phyloP scores from a whole-genome alignment of 208 protist genomes.

The Trichomonas vaginalis region DNA sequence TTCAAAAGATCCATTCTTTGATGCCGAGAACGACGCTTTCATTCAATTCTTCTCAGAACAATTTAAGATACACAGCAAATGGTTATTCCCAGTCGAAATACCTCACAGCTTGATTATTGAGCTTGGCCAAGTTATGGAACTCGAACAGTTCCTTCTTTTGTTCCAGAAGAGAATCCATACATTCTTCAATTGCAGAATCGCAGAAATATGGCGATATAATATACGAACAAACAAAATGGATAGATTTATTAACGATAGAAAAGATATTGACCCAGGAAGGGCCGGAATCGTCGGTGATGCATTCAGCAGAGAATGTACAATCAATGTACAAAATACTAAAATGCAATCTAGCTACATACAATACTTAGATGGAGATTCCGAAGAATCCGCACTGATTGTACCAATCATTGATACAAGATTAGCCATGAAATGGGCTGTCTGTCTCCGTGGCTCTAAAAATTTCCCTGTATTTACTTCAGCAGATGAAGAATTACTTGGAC shows the following conservation, averaged over 20 bases:
- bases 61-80: not conserved
- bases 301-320: not conserved
- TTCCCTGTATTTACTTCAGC: not conserved
- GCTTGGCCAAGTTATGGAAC: not conserved
- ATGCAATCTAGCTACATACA: not conserved
- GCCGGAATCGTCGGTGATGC: not conserved
- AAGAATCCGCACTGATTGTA: not conserved
- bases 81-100: not conserved
- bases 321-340: not conserved
- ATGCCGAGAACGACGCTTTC: not conserved
- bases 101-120: not conserved
- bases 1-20: not conserved
- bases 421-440: not conserved
- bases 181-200: not conserved
- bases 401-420: not conserved
- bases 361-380: not conserved
- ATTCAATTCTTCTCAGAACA: not conserved
- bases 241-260: not conserved
- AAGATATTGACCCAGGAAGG: not conserved
- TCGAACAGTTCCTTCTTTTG: not conserved
- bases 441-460: not conserved
- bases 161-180: not conserved
- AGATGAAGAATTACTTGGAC: not conserved
- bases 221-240: not conserved
- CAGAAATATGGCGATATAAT: not conserved